Evolutionary conservation across 148 eudicot species (phyloP), one percentile per base, ranked within the genome.

Genomic region (Limonium bicolor): DNA sequence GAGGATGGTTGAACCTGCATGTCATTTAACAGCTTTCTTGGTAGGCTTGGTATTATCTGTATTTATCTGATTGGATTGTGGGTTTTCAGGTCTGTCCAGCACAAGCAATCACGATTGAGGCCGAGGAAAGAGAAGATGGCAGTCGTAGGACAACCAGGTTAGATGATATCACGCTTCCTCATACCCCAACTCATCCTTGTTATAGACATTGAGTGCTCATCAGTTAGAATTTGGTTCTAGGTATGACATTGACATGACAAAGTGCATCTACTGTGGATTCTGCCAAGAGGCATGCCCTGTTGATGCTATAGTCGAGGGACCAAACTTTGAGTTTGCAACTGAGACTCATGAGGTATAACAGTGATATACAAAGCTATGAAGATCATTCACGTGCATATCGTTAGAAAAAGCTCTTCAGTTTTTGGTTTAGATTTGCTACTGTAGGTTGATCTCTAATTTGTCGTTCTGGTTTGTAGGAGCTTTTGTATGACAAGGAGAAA

Each of bases 221-320:
- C 15, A 6, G 3, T n/a, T 4, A 23, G n/a, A n/a, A 4, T 48
- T 5, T 48, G 26, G 32, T 20, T 14, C 22, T 4, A 24, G 80
- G 77, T 78, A 78, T 41, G 81, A 78, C 36, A 78, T 78, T 44
- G 86, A 78, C 65, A 78, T 74, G 86, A 78, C 86, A 20, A 74
- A 78, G 53, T 78, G 86, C 71, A 88, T 88, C 59, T 88, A 88
- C 67, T 88, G 95, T 57, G 97, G 97, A 38, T 88, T 88, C 62
- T 88, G 92, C 73, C 97, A 88, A 80, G 97, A 88, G 72, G 97
- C 97, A 16, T 88, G 97, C 58, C 97, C 94, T 22, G 94, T 88
- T 36, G 95, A 88, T 69, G 94, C 97, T 48, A 88, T 88, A 53
- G 94, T 88, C 46, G 95, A 88, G 72, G 97, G 97, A 46, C 94